Evolutionary conservation across 2,329 filamentous ascomycete species (phyloP).

Genomic region (Fusarium sp.): DNA sequence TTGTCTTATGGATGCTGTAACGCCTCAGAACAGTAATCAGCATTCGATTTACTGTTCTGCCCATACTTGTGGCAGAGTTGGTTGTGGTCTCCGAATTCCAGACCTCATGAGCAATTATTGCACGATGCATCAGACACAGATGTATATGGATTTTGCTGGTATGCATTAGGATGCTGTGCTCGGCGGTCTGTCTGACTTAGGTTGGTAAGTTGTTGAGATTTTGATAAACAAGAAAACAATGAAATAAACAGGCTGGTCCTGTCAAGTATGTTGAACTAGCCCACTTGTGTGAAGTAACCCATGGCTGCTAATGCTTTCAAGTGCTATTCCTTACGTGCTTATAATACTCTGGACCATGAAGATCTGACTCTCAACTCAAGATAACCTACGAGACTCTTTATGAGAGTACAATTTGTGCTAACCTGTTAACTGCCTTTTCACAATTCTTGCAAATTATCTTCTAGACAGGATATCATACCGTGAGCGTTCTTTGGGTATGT

Average conservation of each 20-base stretch:
- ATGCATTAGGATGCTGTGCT: neutral
- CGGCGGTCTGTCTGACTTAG: neutral
- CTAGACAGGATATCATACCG: no score
- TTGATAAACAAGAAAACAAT: neutral
- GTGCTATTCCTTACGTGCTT: no score
- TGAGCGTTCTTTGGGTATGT: no score
- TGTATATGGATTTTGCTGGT: neutral
- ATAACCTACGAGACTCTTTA: no score
- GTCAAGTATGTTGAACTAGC: neutral
- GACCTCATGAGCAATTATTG: neutral
- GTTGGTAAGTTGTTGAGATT: neutral
- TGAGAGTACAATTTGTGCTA: no score
- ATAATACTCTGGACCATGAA: no score
- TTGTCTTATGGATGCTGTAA: conserved; percentile 29
- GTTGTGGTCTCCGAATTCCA: conserved; percentile 2
- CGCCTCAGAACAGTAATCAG: neutral
- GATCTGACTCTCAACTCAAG: no score
- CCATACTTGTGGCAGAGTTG: conserved; percentile 12
- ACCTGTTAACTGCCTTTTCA: no score
- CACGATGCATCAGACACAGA: neutral
- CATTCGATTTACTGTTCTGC: conserved; percentile 13
- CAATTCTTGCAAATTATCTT: no score
- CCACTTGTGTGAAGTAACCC: neutral
- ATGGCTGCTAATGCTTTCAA: neutral
- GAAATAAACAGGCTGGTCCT: neutral